phyloP scores from a whole-genome alignment of 2,329 filamentous ascomycete genomes.

The Talaromyces sp. region DNA sequence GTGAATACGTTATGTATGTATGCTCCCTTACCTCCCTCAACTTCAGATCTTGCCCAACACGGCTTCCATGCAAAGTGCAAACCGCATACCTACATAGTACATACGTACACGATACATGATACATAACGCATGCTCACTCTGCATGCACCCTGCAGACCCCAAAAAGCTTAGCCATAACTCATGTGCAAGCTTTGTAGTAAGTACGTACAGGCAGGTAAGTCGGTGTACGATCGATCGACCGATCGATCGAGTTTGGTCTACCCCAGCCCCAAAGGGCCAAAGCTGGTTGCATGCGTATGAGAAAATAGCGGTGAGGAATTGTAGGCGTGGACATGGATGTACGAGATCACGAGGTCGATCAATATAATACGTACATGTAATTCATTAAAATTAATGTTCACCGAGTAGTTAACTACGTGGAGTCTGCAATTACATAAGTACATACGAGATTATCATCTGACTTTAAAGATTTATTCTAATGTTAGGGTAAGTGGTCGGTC shows the following conservation, averaged over 20 bases:
- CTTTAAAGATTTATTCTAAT: background rate
- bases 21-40: background rate
- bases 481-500: too few relatives aligned
- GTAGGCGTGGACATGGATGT: background rate
- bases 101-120: background rate
- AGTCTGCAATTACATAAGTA: background rate
- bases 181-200: background rate
- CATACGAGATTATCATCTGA: background rate
- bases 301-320: conserved; percentile 2
- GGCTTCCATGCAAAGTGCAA: background rate
- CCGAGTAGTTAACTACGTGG: too few relatives aligned
- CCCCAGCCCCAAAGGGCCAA: too few relatives aligned
- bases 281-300: background rate
- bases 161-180: background rate
- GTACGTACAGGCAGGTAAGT: background rate
- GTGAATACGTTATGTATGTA: too few relatives aligned
- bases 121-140: background rate
- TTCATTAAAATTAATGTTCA: too few relatives aligned
- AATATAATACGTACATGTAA: background rate
- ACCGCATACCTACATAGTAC: background rate
- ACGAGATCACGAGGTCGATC: background rate
- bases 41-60: background rate
- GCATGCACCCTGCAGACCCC: background rate
- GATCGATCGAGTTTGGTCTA: background rate
- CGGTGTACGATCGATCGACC: background rate